Percentiles rank a stretch among this genome's conserved stretches.
Conservation (phyloP, 176 grass and related monocot genomes). For the Oryza nivara region DNA sequence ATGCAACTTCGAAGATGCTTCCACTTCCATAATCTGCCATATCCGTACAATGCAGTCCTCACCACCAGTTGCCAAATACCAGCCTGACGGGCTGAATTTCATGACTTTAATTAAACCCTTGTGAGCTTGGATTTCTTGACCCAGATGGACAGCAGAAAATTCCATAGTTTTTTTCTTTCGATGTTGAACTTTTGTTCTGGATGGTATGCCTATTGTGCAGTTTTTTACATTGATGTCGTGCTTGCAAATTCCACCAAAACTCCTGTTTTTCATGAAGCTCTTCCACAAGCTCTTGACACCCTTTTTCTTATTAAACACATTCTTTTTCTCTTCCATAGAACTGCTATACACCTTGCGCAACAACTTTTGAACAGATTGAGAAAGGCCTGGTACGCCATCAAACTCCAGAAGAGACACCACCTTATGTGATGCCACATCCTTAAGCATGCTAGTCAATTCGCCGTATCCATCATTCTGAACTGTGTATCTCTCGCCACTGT, state of each 20-base stretch:
- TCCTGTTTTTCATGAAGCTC: slow-evolving; percentile 53
- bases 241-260: slow-evolving; percentile 45
- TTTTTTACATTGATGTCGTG: slow-evolving; percentile 55
- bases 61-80: slow-evolving; percentile 86
- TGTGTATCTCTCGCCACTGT: slow-evolving; percentile 47
- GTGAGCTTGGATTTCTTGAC: slow-evolving; percentile 89
- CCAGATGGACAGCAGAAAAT: slow-evolving; percentile 77
- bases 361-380: slow-evolving; percentile 47
- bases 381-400: slow-evolving; percentile 58
- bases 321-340: neutral
- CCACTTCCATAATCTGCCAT: slow-evolving; percentile 82
- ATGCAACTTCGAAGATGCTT: slow-evolving; percentile 52
- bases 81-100: slow-evolving; percentile 85
- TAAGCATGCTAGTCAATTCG: slow-evolving; percentile 49
- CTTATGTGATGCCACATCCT: slow-evolving; percentile 68
- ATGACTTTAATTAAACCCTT: slow-evolving; percentile 80
- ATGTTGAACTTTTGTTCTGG: slow-evolving; percentile 58
- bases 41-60: slow-evolving; percentile 76
- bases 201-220: slow-evolving; percentile 38
- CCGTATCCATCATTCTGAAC: slow-evolving; percentile 37
- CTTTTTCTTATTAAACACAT: slow-evolving; percentile 43
- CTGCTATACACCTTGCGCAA: slow-evolving; percentile 36
- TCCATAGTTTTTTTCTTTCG: slow-evolving; percentile 68
- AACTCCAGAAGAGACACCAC: slow-evolving; percentile 66
- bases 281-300: slow-evolving; percentile 63